Base-by-base conservation (phyloP, 2,329 filamentous ascomycete species). In the Thielaviopsis cerberus region DNA sequence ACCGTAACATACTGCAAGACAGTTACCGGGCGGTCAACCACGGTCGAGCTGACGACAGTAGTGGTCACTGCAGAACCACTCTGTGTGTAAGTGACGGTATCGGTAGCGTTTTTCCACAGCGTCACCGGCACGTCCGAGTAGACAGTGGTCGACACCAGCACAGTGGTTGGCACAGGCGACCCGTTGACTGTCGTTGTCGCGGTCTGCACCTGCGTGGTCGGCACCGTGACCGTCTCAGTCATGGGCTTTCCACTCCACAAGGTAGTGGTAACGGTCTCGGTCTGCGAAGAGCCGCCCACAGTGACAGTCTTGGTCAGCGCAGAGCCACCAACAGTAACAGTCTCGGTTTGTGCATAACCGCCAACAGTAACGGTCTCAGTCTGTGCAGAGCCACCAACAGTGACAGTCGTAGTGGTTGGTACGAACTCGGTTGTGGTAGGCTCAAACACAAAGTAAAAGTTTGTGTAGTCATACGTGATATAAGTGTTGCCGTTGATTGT, bases 401-500 rank as follows among this genome's bases (percentile, higher is more conserved):
- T 59, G 41, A 20, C 53, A 5, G 52, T 53, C 17, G 62, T 53
- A 57, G 63, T 64, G 50, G 64, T 58, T 4, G 61, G 63, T 22
- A 62, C 55, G 26, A 60, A 63, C 50, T 59, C 51, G 7, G 61
- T 61, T 7, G 61, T 41, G 13, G 62, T 64, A 17, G 53, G 15
- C 55, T 61, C 22, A 58, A 63, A 65, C 37, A 62, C 57, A 7
- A 65, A 65, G 20, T 51, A 23, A 41, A 22, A 59, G 20, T 64
- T 64, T n/a, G 60, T 63, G 41, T 60, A 61, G 20, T 63, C 59
- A 26, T 63, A 27, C 6, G 56, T 61, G 23, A 58, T 26, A n/a
- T 62, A 57, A n/a, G 63, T 65, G 13, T 63, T 61, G 11, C 59
- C 45, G 17, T 64, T 61, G 15, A 57, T 22, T 15, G 25, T 27